Evolutionary conservation across 2,329 filamentous ascomycete genomes (phyloP).

Genomic region (Xenoacremonium recifei): DNA sequence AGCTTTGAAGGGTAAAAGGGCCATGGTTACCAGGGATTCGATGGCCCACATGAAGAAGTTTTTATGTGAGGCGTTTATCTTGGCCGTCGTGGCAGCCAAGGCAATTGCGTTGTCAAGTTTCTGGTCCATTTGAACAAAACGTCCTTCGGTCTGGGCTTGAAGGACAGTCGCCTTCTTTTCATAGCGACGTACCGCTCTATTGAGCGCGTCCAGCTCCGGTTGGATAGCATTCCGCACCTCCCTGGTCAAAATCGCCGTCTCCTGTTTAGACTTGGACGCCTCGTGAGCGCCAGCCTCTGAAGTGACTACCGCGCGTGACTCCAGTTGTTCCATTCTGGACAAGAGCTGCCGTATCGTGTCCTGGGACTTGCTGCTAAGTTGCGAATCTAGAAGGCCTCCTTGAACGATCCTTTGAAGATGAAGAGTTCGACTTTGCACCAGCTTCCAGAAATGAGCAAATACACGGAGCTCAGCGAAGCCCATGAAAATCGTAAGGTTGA

Average conservation of each 20-base stretch:
- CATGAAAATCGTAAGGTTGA: conserved; percentile 88
- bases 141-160: conserved; percentile 71
- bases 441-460: conserved; percentile 74
- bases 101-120: conserved; percentile 75
- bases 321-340: conserved; percentile 67
- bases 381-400: conserved; percentile 42
- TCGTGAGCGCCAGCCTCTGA: conserved; percentile 30
- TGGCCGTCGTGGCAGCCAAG: conserved; percentile 74
- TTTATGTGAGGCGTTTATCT: conserved; percentile 40
- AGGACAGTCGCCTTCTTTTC: conserved; percentile 83
- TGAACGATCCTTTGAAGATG: conserved; percentile 75
- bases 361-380: conserved; percentile 29
- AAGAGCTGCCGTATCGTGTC: conserved; percentile 55
- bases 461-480: conserved; percentile 84
- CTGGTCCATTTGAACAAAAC: conserved; percentile 69
- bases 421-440: conserved; percentile 76
- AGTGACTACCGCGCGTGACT: conserved; percentile 41
- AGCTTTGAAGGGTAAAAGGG: conserved; percentile 43
- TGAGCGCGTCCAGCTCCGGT: conserved; percentile 83
- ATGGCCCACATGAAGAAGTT: conserved; percentile 37
- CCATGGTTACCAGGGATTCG: conserved; percentile 32
- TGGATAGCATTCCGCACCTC: conserved; percentile 67
- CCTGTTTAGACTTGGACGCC: conserved; percentile 36
- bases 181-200: conserved; percentile 83
- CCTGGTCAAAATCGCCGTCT: conserved; percentile 41